Conservation (phyloP, 441 rosid genomes). For the Melastoma candidum region DNA sequence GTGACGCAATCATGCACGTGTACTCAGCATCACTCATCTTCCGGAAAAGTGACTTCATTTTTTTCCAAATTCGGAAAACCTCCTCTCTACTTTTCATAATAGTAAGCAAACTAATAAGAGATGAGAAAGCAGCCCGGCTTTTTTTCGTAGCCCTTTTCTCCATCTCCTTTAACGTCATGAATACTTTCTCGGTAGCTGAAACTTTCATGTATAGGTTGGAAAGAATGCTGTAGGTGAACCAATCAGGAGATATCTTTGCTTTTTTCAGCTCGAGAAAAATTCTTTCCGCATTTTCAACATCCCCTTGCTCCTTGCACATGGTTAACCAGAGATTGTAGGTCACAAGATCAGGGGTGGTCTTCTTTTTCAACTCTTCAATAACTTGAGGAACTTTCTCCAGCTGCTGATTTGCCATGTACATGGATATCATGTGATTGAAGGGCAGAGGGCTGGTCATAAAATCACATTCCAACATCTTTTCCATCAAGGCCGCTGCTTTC, state of each 20-base stretch:
- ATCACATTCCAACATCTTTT: slow-evolving; percentile 66
- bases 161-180: slow-evolving; percentile 63
- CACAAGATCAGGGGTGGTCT: slow-evolving; percentile 52
- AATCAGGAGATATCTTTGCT: slow-evolving; percentile 57
- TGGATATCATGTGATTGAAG: slow-evolving; percentile 61
- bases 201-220: slow-evolving; percentile 54
- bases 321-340: slow-evolving; percentile 68
- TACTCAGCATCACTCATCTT: slow-evolving; percentile 73
- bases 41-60: slow-evolving; percentile 41
- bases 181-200: slow-evolving; percentile 44
- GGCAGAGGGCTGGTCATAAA: slow-evolving; percentile 56
- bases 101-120: slow-evolving; percentile 62
- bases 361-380: slow-evolving; percentile 47
- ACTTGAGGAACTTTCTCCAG: slow-evolving; percentile 43
- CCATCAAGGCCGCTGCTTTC: slow-evolving; percentile 73
- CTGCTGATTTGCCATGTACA: slow-evolving; percentile 47
- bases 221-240: slow-evolving; percentile 72
- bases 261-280: slow-evolving; percentile 50
- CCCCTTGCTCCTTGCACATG: slow-evolving; percentile 41
- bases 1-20: slow-evolving; percentile 59
- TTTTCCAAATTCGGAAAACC: slow-evolving; percentile 56
- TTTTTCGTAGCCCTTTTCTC: slow-evolving; percentile 57
- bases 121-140: slow-evolving; percentile 50
- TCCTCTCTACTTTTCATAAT: slow-evolving; percentile 55
- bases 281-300: slow-evolving; percentile 53